Base-by-base conservation (phyloP, 163 green algal genomes). In the Chlamydomonas reinhardtii region DNA sequence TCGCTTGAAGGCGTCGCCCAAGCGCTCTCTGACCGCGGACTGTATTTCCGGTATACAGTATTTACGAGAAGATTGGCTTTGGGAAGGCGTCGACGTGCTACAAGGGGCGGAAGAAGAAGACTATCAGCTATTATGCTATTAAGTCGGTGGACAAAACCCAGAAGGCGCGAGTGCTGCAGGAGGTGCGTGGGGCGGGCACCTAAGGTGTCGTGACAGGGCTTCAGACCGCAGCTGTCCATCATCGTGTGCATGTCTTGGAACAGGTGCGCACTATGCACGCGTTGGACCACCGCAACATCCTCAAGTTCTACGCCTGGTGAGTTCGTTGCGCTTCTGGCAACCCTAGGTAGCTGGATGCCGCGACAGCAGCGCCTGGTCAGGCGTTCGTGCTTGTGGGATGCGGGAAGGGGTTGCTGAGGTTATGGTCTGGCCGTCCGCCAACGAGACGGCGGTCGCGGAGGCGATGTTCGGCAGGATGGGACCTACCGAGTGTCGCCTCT, bases 41-140 rank as follows among this genome's bases (percentile, higher is more conserved):
- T 11, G 9, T 17, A 9, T 29, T 25, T 59, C 66, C 31, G 64
- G 27, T 52, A 0, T 32, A 69, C 80, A 86, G 80, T 71, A 97
- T 99, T 27, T 98, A 98, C 88, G 97, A 98, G 78, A 93, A 91
- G 52, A 97, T 99, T 83, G 97, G 97, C 75, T 87, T 91, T 37
- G 96, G 97, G 25, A 96, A 97, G 86, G 93, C 98, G 88, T 97
- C 93, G 20, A 94, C 93, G 0, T 96, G 98, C 17, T 99, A 98
- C 91, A 99, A 99, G 84, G 96, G 94, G 1, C 87, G 97, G 34
- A 96, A 96, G 83, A 99, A 98, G 92, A 97, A 98, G 74, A 98
- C 94, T 22, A 98, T 99, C 25, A 89, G 96, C 43, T 99, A 99
- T 91, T 98, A 96, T 93, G 97, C 96, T 17, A 95, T 99, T 87